phyloP scores from a whole-genome alignment of 179 eudicot genomes.

The Amaranthus tricolor region DNA sequence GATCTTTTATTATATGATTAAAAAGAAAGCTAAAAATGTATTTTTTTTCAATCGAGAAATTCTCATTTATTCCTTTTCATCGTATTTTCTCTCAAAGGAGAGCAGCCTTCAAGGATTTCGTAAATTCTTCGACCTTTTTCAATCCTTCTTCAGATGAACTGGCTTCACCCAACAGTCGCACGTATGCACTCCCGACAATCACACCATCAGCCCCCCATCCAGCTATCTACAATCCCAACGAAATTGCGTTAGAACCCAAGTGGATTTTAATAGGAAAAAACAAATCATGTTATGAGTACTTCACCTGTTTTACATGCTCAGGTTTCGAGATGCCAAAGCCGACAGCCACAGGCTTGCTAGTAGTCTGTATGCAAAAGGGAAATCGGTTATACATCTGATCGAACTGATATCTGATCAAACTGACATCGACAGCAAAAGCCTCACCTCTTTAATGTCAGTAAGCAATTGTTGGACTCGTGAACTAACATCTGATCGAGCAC shows the following conservation, averaged over 20 bases:
- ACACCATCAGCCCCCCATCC: slow-evolving; percentile 99
- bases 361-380: slow-evolving; percentile 41
- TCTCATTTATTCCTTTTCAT: neutral
- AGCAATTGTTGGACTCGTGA: slow-evolving; percentile 65
- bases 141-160: slow-evolving; percentile 82
- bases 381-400: neutral
- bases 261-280: neutral
- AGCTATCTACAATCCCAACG: slow-evolving; percentile 47
- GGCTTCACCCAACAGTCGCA: slow-evolving; percentile 70
- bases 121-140: slow-evolving; percentile 61
- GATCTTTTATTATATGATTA: neutral
- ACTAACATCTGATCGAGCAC: slow-evolving; percentile 83
- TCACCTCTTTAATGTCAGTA: slow-evolving; percentile 74
- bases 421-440: neutral
- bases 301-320: slow-evolving; percentile 87
- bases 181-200: slow-evolving; percentile 92
- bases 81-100: slow-evolving; percentile 33
- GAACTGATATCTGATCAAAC: neutral
- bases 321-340: slow-evolving; percentile 94
- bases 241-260: neutral
- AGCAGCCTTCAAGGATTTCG: slow-evolving; percentile 63
- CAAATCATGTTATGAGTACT: neutral
- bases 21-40: neutral
- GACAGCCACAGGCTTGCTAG: slow-evolving; percentile 83
- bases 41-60: neutral